These are phyloP conservation scores for Hortiboletus campestris DNA, from an alignment of 768 basidiomycete species.

Conservation along the genomic window DNA sequence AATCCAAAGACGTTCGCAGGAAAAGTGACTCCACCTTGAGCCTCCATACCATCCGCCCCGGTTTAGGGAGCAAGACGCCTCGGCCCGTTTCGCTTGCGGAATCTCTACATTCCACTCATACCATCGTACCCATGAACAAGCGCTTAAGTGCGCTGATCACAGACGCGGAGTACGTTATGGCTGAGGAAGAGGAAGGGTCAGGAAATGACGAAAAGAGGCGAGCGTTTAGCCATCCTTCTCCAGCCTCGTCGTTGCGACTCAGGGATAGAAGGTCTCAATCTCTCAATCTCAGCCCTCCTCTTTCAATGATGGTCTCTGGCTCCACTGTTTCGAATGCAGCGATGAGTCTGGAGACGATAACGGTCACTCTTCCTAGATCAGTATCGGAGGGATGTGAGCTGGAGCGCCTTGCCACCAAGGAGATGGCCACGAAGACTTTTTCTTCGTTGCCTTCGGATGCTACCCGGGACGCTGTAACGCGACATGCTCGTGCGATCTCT, in stretches of 20 bases:
- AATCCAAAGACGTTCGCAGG: conserved; percentile 69
- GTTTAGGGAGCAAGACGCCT: conserved; percentile 49
- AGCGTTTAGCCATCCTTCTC: conserved; percentile 33
- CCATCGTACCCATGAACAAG: conserved; percentile 64
- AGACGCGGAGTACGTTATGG: conserved; percentile 64
- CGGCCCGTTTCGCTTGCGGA: conserved; percentile 79
- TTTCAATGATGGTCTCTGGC: conserved; percentile 28
- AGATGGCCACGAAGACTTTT: conserved; percentile 44
- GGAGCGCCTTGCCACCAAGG: conserved; percentile 42
- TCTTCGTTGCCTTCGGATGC: conserved; percentile 24
- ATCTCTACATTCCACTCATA: conserved; percentile 70
- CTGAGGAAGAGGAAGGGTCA: conserved; percentile 54
- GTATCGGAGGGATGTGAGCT: conserved; percentile 33
- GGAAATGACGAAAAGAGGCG: conserved; percentile 16
- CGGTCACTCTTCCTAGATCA: conserved; percentile 29
- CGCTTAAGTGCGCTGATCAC: conserved; percentile 66
- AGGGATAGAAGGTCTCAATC: conserved; percentile 66
- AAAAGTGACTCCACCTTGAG: conserved; percentile 84
- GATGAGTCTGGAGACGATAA: conserved; percentile 31
- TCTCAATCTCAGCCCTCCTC: conserved; percentile 45
- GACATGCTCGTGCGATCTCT: conserved; percentile 18
- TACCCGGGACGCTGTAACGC: conserved; percentile 29
- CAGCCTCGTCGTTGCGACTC: conserved; percentile 44
- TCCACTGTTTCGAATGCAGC: conserved; percentile 27
- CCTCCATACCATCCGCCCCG: conserved; percentile 66